These are phyloP conservation scores for Epichloe brachyelytri DNA, from an alignment of 2,329 filamentous ascomycete genomes.

Conservation along the genomic window DNA sequence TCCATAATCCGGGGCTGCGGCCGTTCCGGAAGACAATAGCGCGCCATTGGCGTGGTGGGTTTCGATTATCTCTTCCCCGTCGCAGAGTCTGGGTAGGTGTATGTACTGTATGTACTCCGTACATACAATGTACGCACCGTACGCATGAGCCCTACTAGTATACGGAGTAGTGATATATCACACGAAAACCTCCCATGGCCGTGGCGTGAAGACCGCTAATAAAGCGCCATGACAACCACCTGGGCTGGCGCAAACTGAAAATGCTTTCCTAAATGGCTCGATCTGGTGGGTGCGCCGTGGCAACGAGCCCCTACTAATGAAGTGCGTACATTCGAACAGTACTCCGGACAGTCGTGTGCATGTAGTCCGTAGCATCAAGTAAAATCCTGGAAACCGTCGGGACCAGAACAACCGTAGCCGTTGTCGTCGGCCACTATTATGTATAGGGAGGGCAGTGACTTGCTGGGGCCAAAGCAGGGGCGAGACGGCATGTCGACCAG, in stretches of 20 bases:
- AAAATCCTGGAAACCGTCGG: too few species aligned
- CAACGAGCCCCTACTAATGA: too few species aligned
- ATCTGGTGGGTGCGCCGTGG: too few species aligned
- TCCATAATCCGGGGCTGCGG: conserved; percentile 10
- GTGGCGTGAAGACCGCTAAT: not conserved
- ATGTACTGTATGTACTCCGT: not conserved
- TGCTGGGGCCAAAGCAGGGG: too few species aligned
- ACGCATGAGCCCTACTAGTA: too few species aligned
- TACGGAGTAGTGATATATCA: not conserved
- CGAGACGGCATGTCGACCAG: not conserved
- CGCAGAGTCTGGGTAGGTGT: not conserved
- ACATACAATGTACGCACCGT: too few species aligned
- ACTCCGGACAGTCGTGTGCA: too few species aligned
- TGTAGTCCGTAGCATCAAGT: too few species aligned
- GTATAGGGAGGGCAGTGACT: too few species aligned
- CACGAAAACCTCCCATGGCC: not conserved
- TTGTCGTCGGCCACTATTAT: too few species aligned
- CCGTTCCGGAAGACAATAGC: conserved; percentile 13
- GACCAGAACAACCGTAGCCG: too few species aligned
- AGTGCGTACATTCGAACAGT: too few species aligned
- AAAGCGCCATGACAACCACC: not conserved
- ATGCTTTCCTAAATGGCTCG: not conserved
- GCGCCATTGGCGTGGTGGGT: conserved; percentile 4
- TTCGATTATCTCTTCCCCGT: not conserved
- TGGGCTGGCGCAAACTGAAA: not conserved